These are phyloP conservation scores for Apophysomyces sp. DNA, from an alignment of 371 early-diverging fungal genomes.

Conservation along the genomic window DNA sequence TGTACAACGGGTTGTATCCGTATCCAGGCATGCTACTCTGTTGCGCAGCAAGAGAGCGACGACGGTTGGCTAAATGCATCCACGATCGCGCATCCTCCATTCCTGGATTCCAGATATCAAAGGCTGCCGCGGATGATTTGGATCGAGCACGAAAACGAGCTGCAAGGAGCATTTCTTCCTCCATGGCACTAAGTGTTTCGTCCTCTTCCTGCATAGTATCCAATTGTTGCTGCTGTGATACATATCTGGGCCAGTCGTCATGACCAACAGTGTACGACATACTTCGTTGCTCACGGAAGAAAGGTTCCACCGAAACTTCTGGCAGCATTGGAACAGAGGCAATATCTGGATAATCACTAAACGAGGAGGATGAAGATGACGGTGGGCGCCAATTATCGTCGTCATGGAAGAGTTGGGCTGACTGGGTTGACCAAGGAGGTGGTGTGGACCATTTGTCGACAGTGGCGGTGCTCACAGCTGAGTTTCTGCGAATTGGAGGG, in stretches of 20 bases:
- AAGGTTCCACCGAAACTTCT: constrained; percentile 34
- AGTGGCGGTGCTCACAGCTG: constrained; percentile 24
- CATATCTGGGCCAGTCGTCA: constrained; percentile 9
- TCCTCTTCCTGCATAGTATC: constrained; percentile 40
- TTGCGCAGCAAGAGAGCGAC: constrained; percentile 9
- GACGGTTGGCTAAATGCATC: constrained; percentile 6
- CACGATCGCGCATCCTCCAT: constrained; percentile 15
- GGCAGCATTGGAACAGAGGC: constrained; percentile 40
- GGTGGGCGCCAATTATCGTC: constrained; percentile 3
- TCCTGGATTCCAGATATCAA: constrained; percentile 38
- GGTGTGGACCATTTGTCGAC: constrained; percentile 11
- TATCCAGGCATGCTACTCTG: background rate
- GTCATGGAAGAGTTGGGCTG: background rate
- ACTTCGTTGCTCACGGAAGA: constrained; percentile 36
- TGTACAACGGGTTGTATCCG: background rate
- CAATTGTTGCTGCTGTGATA: constrained; percentile 13
- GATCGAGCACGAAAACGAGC: constrained; percentile 26
- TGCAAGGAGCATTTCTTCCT: constrained; percentile 19
- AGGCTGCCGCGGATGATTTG: constrained; percentile 41
- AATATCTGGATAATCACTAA: constrained; percentile 29
- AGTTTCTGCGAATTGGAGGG: constrained; percentile 37
- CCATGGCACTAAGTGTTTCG: constrained; percentile 13
- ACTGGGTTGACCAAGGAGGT: constrained; percentile 5
- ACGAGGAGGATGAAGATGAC: constrained; percentile 2
- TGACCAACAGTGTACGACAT: constrained; percentile 39